Evolutionary conservation across 306 rosid genomes (phyloP).

Genomic region (Malus domestica): DNA sequence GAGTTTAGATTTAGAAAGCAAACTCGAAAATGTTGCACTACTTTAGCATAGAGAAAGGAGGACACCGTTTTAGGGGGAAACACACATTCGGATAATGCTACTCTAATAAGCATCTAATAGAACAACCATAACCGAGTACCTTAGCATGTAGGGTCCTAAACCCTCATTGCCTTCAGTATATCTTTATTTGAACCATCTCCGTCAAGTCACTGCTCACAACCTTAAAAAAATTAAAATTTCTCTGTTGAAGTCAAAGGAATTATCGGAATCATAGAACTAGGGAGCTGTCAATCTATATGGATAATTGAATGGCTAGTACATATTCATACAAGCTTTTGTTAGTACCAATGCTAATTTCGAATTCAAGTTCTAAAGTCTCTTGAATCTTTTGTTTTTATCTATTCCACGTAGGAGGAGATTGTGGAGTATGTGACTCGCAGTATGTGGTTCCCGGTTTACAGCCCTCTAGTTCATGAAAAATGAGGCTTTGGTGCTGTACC

Average conservation of each 20-base stretch:
- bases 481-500: neutral
- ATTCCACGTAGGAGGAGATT: neutral
- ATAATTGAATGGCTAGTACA: neutral
- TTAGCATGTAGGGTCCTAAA: too few relatives aligned
- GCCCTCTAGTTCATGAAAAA: neutral
- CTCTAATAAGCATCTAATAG: neutral
- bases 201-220: neutral
- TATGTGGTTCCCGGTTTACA: neutral
- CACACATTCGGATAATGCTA: neutral
- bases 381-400: neutral
- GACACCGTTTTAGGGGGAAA: neutral
- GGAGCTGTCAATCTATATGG: neutral
- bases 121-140: neutral
- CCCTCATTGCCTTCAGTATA: neutral
- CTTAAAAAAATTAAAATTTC: too few relatives aligned
- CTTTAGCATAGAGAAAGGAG: neutral
- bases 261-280: neutral
- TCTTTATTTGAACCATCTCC: neutral
- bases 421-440: conserved; percentile 3
- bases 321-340: neutral
- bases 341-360: neutral
- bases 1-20: neutral
- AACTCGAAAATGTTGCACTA: neutral
- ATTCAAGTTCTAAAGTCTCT: neutral
- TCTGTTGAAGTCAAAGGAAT: neutral